Evolutionary conservation across 768 basidiomycete genomes (phyloP).

Genomic region (Lepiota venenata): DNA sequence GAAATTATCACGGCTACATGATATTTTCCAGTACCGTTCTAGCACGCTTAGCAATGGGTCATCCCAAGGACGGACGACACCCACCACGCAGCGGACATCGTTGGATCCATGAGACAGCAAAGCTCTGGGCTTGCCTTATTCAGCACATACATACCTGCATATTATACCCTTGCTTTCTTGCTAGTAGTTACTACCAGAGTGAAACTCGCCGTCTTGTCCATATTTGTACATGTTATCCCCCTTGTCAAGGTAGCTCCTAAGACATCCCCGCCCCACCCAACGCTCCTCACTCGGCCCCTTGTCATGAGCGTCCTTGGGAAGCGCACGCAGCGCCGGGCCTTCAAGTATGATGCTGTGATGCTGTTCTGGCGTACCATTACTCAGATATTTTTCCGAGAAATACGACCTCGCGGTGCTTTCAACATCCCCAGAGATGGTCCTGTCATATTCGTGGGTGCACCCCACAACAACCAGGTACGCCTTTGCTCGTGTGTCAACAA

Average conservation of each 20-base stretch:
- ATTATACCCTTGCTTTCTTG: background rate
- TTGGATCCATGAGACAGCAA: constrained; percentile 20
- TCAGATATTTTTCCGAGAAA: constrained; percentile 95
- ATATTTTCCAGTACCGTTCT: constrained; percentile 80
- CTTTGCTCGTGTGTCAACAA: background rate
- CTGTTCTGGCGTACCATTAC: constrained; percentile 84
- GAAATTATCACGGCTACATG: constrained; percentile 70
- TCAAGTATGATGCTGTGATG: constrained; percentile 71
- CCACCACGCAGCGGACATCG: constrained; percentile 27
- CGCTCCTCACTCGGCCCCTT: constrained; percentile 5
- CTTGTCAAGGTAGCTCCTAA: background rate
- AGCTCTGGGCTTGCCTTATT: constrained; percentile 1
- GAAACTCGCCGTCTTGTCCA: background rate
- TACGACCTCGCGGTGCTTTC: constrained; percentile 90
- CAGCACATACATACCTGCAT: background rate
- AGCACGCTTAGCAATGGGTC: constrained; percentile 54
- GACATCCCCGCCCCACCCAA: background rate
- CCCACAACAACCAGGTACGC: constrained; percentile 85
- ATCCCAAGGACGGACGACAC: constrained; percentile 30
- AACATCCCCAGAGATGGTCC: constrained; percentile 90
- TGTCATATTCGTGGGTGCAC: constrained; percentile 90
- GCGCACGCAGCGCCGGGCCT: constrained; percentile 18
- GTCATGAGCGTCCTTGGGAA: constrained; percentile 20
- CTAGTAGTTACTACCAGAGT: background rate
- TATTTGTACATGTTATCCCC: background rate